phyloP scores from a whole-genome alignment of 2,329 filamentous ascomycete genomes.

The Zalaria sp. region DNA sequence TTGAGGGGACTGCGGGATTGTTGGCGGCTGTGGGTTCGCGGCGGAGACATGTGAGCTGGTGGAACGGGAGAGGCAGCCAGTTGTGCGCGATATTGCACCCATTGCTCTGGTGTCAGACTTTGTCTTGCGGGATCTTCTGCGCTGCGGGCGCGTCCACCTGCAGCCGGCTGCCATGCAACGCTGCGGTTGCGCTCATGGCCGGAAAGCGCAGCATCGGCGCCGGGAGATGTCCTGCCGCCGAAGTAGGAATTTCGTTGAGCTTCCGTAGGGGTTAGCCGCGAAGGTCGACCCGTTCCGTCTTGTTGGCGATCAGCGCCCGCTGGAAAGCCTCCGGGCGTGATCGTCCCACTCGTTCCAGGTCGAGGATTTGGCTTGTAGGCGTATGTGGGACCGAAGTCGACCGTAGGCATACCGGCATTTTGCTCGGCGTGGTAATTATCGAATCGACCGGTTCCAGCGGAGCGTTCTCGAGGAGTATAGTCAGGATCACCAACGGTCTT shows the following conservation, averaged over 20 bases:
- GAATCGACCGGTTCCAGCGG: slow-evolving; percentile 11
- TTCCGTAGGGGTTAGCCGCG: slow-evolving; percentile 1
- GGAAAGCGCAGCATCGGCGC: slow-evolving; percentile 14
- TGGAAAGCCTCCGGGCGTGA: slow-evolving; percentile 21
- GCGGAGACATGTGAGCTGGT: slow-evolving; percentile 3
- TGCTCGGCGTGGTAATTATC: slow-evolving; percentile 21
- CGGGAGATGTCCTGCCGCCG: slow-evolving; percentile 13
- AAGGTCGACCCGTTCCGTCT: slow-evolving; percentile 4
- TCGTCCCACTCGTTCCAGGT: slow-evolving; percentile 41
- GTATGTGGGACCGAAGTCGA: slow-evolving; percentile 79
- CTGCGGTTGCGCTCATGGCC: slow-evolving; percentile 44
- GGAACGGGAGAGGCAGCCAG: slow-evolving; percentile 37
- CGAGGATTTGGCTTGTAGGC: slow-evolving; percentile 47
- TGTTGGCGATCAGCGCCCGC: slow-evolving; percentile 10
- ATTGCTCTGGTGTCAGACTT: slow-evolving; percentile 61
- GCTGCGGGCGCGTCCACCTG: slow-evolving; percentile 30
- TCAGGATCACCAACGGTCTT: slow-evolving; percentile 55
- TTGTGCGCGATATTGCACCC: slow-evolving; percentile 63
- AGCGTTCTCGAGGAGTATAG: slow-evolving; percentile 22
- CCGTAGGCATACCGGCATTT: slow-evolving; percentile 48
- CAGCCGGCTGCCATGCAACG: slow-evolving; percentile 67
- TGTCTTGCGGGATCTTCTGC: slow-evolving; percentile 22
- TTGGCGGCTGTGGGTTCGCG: slow-evolving; percentile 6
- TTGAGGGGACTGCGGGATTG: slow-evolving; percentile 11
- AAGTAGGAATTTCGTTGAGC: slow-evolving; percentile 18